Base-by-base conservation (phyloP, 2,329 filamentous ascomycete genomes). In the Fusarium sp. region DNA sequence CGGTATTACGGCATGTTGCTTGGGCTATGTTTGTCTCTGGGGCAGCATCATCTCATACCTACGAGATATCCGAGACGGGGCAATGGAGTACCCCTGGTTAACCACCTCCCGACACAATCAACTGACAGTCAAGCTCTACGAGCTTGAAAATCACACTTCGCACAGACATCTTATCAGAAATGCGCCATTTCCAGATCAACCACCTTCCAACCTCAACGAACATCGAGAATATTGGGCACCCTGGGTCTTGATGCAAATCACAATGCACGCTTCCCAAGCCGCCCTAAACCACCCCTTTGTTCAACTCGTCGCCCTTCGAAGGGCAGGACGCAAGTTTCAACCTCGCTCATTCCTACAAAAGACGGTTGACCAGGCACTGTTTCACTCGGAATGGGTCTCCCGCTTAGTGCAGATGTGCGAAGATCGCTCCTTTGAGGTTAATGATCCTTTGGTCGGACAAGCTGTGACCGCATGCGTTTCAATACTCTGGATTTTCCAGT, bases 401-500 rank as follows among this genome's bases (percentile, higher is more conserved):
- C 67, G 73, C 2, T n/a, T 78, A 1, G 62, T 78, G 1, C 73
- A 72, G 7, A 78, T 78, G 74, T 77, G 74, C 2, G 69, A 67
- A 1, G 76, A 78, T 18, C 48, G 72, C 0, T 58, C 67, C 1
- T 76, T 78, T 10, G 39, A 71, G 9, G 71, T 78, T 1, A 73
- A 70, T 10, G 76, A 78, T 43, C 76, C 76, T 3, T 10, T 78
- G 6, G 57, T 78, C 14, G 76, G 76, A 23, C 70, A 74, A 5
- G 71, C 70, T 4, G 71, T 78, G 4, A 73, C 76, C 0, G 71
- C 69, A 4, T 77, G 75, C 16, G 69, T 75, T 2, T 76, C 75
- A 0, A 75, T 78, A 35, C 56, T 77, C 5, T 78, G 76, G 76
- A 74, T 78, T 5, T 78, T 78, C 3, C 76, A 78, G 4, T 78